phyloP scores from a whole-genome alignment of 345 rosid genomes.

The Arabidopsis thaliana region TAIR10.1 NC_003075.7:12040001-12040500 shows the following conservation, averaged over 20 bases:
- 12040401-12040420: constrained; percentile 45
- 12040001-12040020: constrained; percentile 63
- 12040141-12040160: constrained; percentile 27
- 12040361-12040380: constrained; percentile 48
- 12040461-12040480: constrained; percentile 90
- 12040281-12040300: constrained; percentile 56
- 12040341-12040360: constrained; percentile 48
- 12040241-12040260: constrained; percentile 11
- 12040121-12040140: constrained; percentile 14
- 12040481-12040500: constrained; percentile 64
- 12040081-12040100: constrained; percentile 84
- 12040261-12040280: constrained; percentile 77
- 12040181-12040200: constrained; percentile 2
- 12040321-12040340: constrained; percentile 59
- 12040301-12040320: constrained; percentile 54
- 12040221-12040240: constrained; percentile 1
- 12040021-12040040: constrained; percentile 57
- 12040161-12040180: constrained; percentile 9
- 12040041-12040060: constrained; percentile 65
- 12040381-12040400: constrained; percentile 62
- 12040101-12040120: constrained; percentile 33
- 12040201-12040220: constrained; percentile 17
- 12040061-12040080: constrained; percentile 50
- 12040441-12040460: constrained; percentile 57
- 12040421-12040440: constrained; percentile 4